phyloP scores from a whole-genome alignment of 2,329 filamentous ascomycete genomes.

The Incumbomyces delicatus region DNA sequence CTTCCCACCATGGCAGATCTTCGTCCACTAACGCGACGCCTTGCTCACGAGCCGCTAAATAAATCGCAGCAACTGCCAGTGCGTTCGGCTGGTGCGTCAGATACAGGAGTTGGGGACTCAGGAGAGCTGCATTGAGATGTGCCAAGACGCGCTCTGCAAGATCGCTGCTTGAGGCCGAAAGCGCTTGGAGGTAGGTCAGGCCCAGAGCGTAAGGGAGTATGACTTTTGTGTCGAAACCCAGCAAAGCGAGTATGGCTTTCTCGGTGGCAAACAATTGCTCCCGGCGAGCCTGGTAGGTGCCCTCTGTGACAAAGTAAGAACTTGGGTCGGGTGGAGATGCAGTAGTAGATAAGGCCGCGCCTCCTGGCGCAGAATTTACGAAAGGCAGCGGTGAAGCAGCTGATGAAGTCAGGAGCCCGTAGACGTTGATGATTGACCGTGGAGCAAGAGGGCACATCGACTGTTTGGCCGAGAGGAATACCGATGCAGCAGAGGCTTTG shows the following conservation, averaged over 20 bases:
- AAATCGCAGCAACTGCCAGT: conserved; percentile 79
- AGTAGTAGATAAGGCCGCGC: background rate
- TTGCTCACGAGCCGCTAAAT: conserved; percentile 71
- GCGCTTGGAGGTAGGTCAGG: conserved; percentile 83
- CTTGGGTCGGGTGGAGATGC: conserved; percentile 33
- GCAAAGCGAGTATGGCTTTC: conserved; percentile 60
- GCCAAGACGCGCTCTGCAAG: conserved; percentile 59
- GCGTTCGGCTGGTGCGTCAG: conserved; percentile 82
- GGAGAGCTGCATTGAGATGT: conserved; percentile 74
- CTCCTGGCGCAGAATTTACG: conserved; percentile 22
- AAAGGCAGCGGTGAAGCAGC: conserved; percentile 44
- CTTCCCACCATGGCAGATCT: conserved; percentile 77
- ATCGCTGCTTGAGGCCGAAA: conserved; percentile 39
- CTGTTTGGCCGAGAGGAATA: conserved; percentile 77
- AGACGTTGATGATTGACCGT: conserved; percentile 74
- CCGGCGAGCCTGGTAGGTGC: conserved; percentile 57
- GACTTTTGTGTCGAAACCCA: conserved; percentile 77
- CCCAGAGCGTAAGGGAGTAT: conserved; percentile 77
- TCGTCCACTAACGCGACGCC: conserved; percentile 69
- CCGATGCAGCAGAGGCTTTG: conserved; percentile 69
- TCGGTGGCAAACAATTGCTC: conserved; percentile 62
- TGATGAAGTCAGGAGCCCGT: conserved; percentile 64
- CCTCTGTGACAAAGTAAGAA: conserved; percentile 62
- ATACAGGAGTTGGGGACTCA: conserved; percentile 83
- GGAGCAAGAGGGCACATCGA: conserved; percentile 66